Evolutionary conservation across 1,284 basidiomycete genomes (phyloP), one percentile per base, ranked within the genome.

Genomic region (Neotropicomus parvogracilis): DNA sequence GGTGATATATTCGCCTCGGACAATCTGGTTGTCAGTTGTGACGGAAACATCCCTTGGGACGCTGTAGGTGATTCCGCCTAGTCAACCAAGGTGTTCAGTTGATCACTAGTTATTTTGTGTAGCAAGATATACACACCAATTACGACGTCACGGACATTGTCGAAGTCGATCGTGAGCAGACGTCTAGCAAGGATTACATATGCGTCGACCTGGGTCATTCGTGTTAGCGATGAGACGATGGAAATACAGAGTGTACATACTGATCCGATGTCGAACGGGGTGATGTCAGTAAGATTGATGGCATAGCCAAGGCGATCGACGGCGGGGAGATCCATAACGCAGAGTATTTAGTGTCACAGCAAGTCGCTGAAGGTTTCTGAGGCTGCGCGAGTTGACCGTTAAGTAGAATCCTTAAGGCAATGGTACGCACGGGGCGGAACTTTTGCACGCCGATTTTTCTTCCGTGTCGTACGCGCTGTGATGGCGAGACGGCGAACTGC

Each of bases 261-360:
- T 14, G 36, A 36, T 2, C 43, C 41, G 17, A 49, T 46, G 31
- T 49, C 48, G n/a, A 49, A 37, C 1, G 48, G 42, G 41, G 48
- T 41, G 40, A 41, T 41, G 20, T 49, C 38, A 40, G 29, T 26
- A 16, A 49, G 33, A 39, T 49, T 38, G 42, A 49, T 19, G 3
- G 47, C 35, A 46, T 49, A 49, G 21, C 47, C 47, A 45, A 49
- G 34, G 28, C 47, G 40, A 31, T 49, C 40, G n/a, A 49, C 14
- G 12, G 47, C 43, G 10, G 47, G 47, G 41, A 33, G 35, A 6
- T 45, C 44, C 44, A 45, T 45, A 17, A 14, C 20, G 19, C 11
- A 6, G 8, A 24, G 24, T 24, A 12, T 29, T 29, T 11, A 13
- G 28, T 1, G 28, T 13, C 6, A 12, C 11, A 11, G 9, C 13